phyloP scores from a whole-genome alignment of 2,329 filamentous ascomycete genomes.

The Grosmannia serpens region DNA sequence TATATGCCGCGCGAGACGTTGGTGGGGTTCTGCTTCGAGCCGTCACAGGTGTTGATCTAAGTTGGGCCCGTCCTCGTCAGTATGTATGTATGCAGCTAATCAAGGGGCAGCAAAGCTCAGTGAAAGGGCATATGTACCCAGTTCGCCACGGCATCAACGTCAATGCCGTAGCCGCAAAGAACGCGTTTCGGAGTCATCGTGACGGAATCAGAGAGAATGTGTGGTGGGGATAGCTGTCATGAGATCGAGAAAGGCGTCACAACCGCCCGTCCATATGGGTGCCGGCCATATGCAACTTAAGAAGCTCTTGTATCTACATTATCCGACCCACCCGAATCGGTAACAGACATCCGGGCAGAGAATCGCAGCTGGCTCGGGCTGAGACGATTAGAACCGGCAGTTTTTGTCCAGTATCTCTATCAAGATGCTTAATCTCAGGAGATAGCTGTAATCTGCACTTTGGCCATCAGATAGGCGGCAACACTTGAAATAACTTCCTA shows the following conservation, averaged over 20 bases:
- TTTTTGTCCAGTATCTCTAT: background rate
- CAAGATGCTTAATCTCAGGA: background rate
- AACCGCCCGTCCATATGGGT: background rate
- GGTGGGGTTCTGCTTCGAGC: background rate
- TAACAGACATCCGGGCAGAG: background rate
- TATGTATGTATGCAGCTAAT: background rate
- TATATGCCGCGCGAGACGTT: constrained; percentile 30
- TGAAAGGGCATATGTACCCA: background rate
- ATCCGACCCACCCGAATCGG: background rate
- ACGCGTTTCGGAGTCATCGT: background rate
- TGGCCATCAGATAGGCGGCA: background rate
- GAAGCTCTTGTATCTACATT: background rate
- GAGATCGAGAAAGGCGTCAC: background rate
- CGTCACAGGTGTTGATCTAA: constrained; percentile 1
- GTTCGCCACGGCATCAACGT: constrained; percentile 1
- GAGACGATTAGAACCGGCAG: background rate
- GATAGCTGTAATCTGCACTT: background rate
- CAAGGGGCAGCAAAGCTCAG: background rate
- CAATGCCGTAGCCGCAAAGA: background rate
- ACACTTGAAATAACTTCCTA: background rate
- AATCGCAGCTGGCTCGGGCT: background rate
- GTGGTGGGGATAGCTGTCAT: background rate
- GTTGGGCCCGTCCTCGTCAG: background rate
- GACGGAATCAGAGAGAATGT: background rate
- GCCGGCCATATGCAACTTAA: background rate